These are phyloP conservation scores for Cytospora piceicola DNA, from an alignment of 2,329 filamentous ascomycete species.

Conservation along the genomic window DNA sequence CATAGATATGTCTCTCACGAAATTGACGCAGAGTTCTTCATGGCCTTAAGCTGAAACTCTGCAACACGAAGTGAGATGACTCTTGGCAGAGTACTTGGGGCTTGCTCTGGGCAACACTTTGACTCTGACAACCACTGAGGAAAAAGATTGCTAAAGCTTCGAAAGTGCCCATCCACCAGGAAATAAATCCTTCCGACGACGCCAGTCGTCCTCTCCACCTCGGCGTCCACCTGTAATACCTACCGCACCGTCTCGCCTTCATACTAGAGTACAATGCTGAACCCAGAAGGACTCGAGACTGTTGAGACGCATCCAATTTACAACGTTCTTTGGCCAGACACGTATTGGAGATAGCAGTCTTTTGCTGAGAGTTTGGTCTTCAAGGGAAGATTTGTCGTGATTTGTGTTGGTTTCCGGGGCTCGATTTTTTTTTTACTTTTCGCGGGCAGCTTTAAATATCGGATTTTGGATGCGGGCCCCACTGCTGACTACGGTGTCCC, in stretches of 20 bases:
- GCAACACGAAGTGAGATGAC: slow-evolving; percentile 93
- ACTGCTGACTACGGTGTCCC: too few relatives aligned
- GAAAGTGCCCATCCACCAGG: slow-evolving; percentile 72
- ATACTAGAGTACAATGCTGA: background rate
- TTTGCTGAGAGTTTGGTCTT: background rate
- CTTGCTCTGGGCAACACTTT: slow-evolving; percentile 83
- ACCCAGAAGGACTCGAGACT: background rate
- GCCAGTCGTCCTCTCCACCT: background rate
- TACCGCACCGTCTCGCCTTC: slow-evolving; percentile 3
- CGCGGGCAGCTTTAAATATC: background rate
- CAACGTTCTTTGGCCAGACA: background rate
- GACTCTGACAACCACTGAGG: slow-evolving; percentile 77
- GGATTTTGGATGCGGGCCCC: background rate
- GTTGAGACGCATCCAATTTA: background rate
- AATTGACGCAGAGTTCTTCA: slow-evolving; percentile 86
- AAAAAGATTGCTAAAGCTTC: slow-evolving; percentile 78
- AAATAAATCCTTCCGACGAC: background rate
- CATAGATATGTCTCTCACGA: slow-evolving; percentile 71
- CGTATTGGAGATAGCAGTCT: background rate
- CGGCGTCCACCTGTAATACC: background rate
- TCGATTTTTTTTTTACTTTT: background rate
- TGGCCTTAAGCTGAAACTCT: slow-evolving; percentile 73
- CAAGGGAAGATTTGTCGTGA: background rate
- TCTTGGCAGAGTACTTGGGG: slow-evolving; percentile 80
- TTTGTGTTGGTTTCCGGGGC: background rate